Evolutionary conservation across 179 eudicot genomes (phyloP), one percentile per base, ranked within the genome.

Genomic region (Patellifolia procumbens): DNA sequence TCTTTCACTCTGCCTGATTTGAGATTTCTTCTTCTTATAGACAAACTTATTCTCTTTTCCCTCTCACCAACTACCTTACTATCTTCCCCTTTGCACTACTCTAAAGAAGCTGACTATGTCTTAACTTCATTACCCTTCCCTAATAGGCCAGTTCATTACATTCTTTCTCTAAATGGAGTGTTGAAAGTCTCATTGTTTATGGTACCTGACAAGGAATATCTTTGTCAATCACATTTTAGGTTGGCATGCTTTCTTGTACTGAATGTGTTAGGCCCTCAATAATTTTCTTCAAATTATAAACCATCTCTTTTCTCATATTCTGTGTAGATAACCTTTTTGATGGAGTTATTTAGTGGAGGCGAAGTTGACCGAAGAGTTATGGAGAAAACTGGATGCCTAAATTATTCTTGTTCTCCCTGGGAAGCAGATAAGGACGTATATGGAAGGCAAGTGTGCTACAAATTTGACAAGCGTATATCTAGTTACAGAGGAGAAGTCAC

Each of bases 401-500:
- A 88, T 80, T 94, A 94, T 83, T 86, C 97, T 77, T 83, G 85
- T 73, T 86, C 91, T 74, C 83, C 93, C 20, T 94, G 98, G 98
- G 97, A 92, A 84, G 76, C 83, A 34, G 93, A 89, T 51, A 92
- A 94, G 81, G 85, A 94, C 49, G 86, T 87, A 32, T 85, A 80
- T 76, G 95, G 88, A 83, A 89, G 98, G 83, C 94, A 89, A 64
- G 78, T 87, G 46, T 81, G 93, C 84, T 94, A 89, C 86, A 92
- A 88, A 79, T 91, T 89, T 78, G 94, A 91, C 71, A 88, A 88
- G 82, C 76, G 72, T 63, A 78, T 91, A 66, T 91, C 97, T n/a
- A 91, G 91, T 69, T 91, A 86, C 68, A 83, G 86, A 81, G 98
- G 97, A 80, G 97, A 94, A 80, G 98, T 94, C 66, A 91, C 98